Evolutionary conservation across 1,284 basidiomycete species (phyloP), one percentile per base, ranked within the genome.

Genomic region (Ganoderma lingzhi): DNA sequence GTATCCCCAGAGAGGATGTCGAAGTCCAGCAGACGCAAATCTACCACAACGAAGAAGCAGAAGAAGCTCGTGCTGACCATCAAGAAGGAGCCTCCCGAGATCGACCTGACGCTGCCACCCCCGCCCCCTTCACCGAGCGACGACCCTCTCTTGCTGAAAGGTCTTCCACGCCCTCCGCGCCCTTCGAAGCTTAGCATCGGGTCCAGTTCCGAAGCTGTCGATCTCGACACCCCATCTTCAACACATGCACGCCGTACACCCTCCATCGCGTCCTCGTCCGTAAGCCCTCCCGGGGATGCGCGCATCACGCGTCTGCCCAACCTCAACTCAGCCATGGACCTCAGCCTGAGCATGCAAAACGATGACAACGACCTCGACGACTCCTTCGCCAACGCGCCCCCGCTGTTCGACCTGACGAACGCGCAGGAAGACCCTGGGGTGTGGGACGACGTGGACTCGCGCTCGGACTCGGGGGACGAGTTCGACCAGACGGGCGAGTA

Each of bases 81-180:
- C 73, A 92, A 92, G 82, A 86, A 81, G 69, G 90, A 93, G 72
- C 84, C 85, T 6, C 90, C 90, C 0, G 86, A 87, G n/a, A 82
- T 92, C 70, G 87, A 92, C 74, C 78, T 91, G 37, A 84, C 78
- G 62, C 81, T 77, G 14, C 88, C 88, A 2, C 83, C 87, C 70
- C 89, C 90, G 3, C 92, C 92, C 1, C 83, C 90, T 0, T 92
- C 90, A 65, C 92, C 92, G 0, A 87, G 87, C 1, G 92, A 93
- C 59, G 92, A 93, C 74, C 92, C 92, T 0, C 77, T 93, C 0
- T 79, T 93, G 3, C 82, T 93, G 35, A 84, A 84, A 56, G 88
- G 86, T 6, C 80, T 81, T 30, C 71, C 51, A 12, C 55, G 67
- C 14, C 62, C 56, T 35, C 60, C 63, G 3, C 30, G 56, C 1